A percentile compares a stretch with the other conserved stretches of the same genome.
These are phyloP conservation scores for Zygosaccharomyces pseudobailii DNA, from an alignment of 1,139 yeast species.

Conservation along the genomic window DNA sequence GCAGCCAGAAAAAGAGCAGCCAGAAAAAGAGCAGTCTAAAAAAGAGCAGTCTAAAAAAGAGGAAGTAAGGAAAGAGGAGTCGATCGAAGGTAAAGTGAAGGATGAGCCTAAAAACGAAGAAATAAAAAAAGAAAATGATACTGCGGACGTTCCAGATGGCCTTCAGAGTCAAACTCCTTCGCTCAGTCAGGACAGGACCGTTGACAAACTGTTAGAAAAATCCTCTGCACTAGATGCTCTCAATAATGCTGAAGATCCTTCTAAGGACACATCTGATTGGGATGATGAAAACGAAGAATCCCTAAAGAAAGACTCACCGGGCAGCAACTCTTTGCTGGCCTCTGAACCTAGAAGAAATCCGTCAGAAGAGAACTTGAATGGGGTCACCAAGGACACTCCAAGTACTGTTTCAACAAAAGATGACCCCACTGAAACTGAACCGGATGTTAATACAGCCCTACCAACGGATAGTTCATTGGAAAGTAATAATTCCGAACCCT, in stretches of 20 bases:
- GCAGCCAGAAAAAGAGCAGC: slow-evolving; percentile 22
- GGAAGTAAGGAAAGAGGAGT: no score
- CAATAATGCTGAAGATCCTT: slow-evolving; percentile 36
- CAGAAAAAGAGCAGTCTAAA: slow-evolving; percentile 15
- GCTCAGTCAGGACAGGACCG: slow-evolving; percentile 36
- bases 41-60: no score
- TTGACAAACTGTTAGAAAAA: slow-evolving; percentile 47
- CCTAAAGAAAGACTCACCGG: background rate
- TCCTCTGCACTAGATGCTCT: slow-evolving; percentile 44
- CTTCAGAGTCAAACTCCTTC: background rate
- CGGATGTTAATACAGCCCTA: slow-evolving; percentile 1
- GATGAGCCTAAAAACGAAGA: no score
- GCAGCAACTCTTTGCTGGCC: background rate
- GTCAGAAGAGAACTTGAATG: slow-evolving; percentile 3
- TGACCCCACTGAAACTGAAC: slow-evolving; percentile 8
- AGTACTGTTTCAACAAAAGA: background rate
- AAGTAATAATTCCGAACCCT: slow-evolving; percentile 6
- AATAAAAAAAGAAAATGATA: background rate
- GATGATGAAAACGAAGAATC: slow-evolving; percentile 36
- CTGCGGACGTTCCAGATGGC: background rate
- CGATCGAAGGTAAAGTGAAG: no score
- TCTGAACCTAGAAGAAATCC: slow-evolving; percentile 9
- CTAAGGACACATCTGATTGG: slow-evolving; percentile 34
- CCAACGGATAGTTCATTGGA: slow-evolving; percentile 1
- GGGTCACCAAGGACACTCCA: background rate